phyloP scores from a whole-genome alignment of 495 filamentous ascomycete genomes.

The Hypoxylon intermedium region DNA sequence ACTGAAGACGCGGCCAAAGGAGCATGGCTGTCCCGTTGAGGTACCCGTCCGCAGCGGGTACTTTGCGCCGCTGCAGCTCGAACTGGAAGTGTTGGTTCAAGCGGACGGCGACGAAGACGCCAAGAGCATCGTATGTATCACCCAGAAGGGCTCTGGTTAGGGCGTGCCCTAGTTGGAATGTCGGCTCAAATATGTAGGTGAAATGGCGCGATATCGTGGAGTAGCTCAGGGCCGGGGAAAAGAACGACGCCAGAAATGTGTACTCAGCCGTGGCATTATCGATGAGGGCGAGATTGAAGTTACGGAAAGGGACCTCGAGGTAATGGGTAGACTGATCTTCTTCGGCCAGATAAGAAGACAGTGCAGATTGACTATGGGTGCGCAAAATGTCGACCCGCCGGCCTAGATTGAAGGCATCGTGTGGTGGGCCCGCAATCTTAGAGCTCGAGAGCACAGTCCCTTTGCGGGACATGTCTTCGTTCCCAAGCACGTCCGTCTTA shows the following conservation, averaged over 20 bases:
- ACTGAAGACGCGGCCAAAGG: constrained; percentile 94
- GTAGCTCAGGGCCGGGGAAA: constrained; percentile 67
- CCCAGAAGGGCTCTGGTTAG: constrained; percentile 80
- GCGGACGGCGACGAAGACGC: constrained; percentile 87
- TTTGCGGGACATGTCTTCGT: constrained; percentile 72
- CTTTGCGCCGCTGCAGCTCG: constrained; percentile 86
- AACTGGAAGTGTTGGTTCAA: constrained; percentile 93
- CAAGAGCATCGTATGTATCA: constrained; percentile 80
- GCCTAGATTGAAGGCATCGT: constrained; percentile 88
- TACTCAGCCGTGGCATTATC: constrained; percentile 97
- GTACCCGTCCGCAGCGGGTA: constrained; percentile 87
- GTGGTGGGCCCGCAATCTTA: constrained; percentile 64
- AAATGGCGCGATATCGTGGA: constrained; percentile 70
- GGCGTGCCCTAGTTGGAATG: constrained; percentile 77
- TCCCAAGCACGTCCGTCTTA: constrained; percentile 82
- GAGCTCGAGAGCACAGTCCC: constrained; percentile 56
- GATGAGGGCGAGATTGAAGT: constrained; percentile 91
- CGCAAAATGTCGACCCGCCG: constrained; percentile 81
- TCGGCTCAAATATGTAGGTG: constrained; percentile 80
- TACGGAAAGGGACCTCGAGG: constrained; percentile 86
- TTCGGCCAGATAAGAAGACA: constrained; percentile 83
- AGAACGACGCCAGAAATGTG: constrained; percentile 89
- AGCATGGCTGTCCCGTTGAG: constrained; percentile 95
- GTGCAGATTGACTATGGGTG: constrained; percentile 70
- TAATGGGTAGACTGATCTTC: constrained; percentile 86